Evolutionary conservation across 345 rosid genomes (phyloP).

Genomic region (Murraya paniculata): DNA sequence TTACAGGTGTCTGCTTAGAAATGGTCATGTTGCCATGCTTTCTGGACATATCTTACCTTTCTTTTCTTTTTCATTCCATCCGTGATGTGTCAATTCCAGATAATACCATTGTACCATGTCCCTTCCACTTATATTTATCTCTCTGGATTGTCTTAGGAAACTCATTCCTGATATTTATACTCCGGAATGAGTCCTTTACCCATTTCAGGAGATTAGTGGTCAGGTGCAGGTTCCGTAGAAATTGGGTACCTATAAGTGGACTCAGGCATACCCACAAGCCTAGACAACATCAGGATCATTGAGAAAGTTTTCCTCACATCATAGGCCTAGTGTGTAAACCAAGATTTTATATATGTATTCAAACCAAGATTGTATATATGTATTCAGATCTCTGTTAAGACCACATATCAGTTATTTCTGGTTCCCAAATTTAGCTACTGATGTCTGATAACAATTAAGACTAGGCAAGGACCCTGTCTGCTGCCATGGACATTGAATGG

Average conservation of each 20-base stretch:
- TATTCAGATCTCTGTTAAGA: not conserved
- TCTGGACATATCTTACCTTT: too few species aligned
- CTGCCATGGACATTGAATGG: not conserved
- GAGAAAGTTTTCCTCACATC: not conserved
- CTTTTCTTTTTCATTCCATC: too few species aligned
- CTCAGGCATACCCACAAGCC: not conserved
- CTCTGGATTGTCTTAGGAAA: too few species aligned
- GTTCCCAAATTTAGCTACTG: not conserved
- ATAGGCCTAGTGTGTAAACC: not conserved
- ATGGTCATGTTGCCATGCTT: too few species aligned
- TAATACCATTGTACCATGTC: too few species aligned
- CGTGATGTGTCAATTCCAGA: too few species aligned
- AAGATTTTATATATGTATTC: not conserved
- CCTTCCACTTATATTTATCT: too few species aligned
- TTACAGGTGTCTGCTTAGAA: too few species aligned
- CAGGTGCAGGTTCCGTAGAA: too few species aligned
- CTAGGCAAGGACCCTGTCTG: not conserved
- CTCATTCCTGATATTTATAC: too few species aligned
- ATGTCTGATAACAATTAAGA: not conserved
- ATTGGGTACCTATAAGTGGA: not conserved
- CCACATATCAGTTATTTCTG: not conserved
- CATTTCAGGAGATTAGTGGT: too few species aligned
- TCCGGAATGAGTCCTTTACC: too few species aligned
- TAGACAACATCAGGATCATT: not conserved
- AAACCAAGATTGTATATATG: not conserved